Base-by-base conservation (phyloP, 2,329 filamentous ascomycete genomes). In the Trichoderma brevicompactum region DNA sequence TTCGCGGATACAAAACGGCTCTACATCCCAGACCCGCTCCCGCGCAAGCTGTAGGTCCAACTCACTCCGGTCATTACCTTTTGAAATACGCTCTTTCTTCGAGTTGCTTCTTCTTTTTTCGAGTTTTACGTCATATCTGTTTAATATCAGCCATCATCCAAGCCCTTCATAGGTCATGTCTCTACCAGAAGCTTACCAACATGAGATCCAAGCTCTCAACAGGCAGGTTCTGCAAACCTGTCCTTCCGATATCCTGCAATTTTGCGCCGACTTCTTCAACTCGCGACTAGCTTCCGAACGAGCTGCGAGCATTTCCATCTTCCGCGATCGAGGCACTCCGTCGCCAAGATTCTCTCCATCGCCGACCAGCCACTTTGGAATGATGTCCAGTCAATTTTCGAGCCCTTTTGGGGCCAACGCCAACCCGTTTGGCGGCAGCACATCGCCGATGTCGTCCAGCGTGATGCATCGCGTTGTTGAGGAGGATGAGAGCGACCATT, bases 381-480 rank as follows among this genome's bases (percentile, higher is more conserved):
- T 70, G 70, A 93, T 94, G 90, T 88, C 92, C 70, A 87, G 88
- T 76, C 88, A 85, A 73, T 95, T 96, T 79, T 90, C 90, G 66
- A 92, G 91, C 77, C 86, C 88, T 55, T 87, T 88, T 69, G 86
- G 85, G 77, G 81, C 82, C 59, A 86, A 87, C 71, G 83, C 82
- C 77, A 95, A 94, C 78, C 92, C 91, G 41, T 94, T 94, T 72
- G 89, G 90, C 66, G 89, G 90, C 66, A 80, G 79, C 69, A 64
- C 70, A 32, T 68, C 69, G 81, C 75, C 79, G 77, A 72, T 69
- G 70, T 69, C 59, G 67, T 72, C 72, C 36, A 77, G 78, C 67
- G 68, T 73, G 49, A 82, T 84, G 77, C 79, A 82, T 65, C 76
- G 79, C 68, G 86, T 91, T 68, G 88, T 94, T 66, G 92, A 96